These are phyloP conservation scores for Chlorella sorokiniana DNA, from an alignment of 139 green algal species.

Conservation along the genomic window DNA sequence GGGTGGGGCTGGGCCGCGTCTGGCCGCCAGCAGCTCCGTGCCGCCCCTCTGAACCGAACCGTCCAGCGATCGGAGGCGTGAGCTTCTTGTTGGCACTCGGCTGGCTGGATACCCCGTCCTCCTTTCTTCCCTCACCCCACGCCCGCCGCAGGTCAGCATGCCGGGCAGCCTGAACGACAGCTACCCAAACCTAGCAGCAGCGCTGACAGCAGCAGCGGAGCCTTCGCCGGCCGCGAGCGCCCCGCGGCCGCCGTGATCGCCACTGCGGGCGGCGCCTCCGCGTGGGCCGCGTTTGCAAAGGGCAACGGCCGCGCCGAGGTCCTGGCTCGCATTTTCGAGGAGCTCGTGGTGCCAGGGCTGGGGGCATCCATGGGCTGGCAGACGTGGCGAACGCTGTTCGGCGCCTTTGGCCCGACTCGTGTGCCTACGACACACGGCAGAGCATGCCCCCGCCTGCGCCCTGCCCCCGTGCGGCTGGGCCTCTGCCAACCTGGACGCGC, in stretches of 20 bases:
- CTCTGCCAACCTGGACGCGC: background rate
- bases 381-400: background rate
- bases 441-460: background rate
- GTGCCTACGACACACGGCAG: background rate
- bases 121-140: too few relatives aligned
- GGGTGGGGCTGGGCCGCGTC: background rate
- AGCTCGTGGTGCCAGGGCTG: background rate
- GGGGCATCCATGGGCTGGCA: background rate
- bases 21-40: background rate
- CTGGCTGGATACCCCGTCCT: too few relatives aligned
- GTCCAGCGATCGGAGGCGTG: background rate
- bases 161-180: too few relatives aligned
- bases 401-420: background rate
- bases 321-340: background rate
- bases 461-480: background rate
- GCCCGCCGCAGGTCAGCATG: too few relatives aligned
- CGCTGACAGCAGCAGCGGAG: background rate
- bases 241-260: too few relatives aligned
- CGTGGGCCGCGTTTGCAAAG: background rate
- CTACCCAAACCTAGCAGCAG: too few relatives aligned
- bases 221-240: background rate
- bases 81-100: too few relatives aligned
- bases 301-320: background rate
- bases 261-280: background rate
- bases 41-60: background rate